phyloP scores from a whole-genome alignment of 1,284 basidiomycete genomes.

The Trametes pubescens region DNA sequence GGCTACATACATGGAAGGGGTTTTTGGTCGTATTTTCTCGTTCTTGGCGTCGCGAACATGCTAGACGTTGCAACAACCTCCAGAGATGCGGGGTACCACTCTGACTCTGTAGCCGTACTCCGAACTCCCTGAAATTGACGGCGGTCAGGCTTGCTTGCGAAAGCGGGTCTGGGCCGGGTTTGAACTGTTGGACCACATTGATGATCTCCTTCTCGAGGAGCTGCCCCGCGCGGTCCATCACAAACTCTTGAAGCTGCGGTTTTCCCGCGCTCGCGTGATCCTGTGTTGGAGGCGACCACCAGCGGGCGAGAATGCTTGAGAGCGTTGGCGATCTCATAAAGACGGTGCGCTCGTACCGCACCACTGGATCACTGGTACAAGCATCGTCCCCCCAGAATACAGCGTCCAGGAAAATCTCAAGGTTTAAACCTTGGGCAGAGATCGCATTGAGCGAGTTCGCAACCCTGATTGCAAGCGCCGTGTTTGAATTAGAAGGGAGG shows the following conservation, averaged over 20 bases:
- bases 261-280: not conserved
- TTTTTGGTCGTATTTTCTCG: slow-evolving; percentile 6
- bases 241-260: slow-evolving; percentile 2
- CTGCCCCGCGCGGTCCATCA: not conserved
- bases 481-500: not conserved
- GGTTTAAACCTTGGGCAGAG: not conserved
- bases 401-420: slow-evolving; percentile 10
- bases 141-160: not conserved
- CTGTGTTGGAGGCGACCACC: slow-evolving; percentile 2
- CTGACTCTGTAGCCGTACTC: too few species aligned
- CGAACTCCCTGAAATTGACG: not conserved
- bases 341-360: not conserved
- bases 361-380: not conserved
- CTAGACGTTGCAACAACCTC: not conserved
- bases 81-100: not conserved
- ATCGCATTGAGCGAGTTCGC: not conserved
- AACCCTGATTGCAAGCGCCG: too few species aligned
- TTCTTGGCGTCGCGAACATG: not conserved
- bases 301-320: not conserved
- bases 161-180: not conserved
- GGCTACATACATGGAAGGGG: slow-evolving; percentile 10
- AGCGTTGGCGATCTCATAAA: slow-evolving; percentile 7
- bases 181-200: not conserved
- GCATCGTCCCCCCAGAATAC: slow-evolving; percentile 14
- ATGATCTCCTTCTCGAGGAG: not conserved